phyloP scores from a whole-genome alignment of 140 eudicot genomes.

The Erigeron philadelphicus region DNA sequence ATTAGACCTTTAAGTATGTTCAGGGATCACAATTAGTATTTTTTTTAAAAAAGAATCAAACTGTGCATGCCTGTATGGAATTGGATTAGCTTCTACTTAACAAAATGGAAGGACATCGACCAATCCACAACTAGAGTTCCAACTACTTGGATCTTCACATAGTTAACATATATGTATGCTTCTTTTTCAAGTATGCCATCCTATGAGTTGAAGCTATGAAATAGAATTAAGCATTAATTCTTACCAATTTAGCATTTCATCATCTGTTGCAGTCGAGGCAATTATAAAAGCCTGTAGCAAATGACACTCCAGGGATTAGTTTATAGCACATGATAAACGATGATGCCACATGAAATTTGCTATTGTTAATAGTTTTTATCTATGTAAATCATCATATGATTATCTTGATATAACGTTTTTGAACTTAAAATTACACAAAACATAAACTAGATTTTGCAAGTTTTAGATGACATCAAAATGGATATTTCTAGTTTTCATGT shows the following conservation, averaged over 20 bases:
- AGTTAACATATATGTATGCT: not conserved
- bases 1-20: no score
- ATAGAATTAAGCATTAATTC: not conserved
- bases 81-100: no score
- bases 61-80: not conserved
- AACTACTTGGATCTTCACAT: not conserved
- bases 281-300: slow-evolving; percentile 68
- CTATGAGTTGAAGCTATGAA: not conserved
- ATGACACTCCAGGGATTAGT: slow-evolving; percentile 6
- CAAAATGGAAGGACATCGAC: no score
- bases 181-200: not conserved
- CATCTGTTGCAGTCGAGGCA: slow-evolving; percentile 69
- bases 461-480: not conserved
- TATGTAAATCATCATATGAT: not conserved
- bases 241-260: slow-evolving; percentile 75
- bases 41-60: not conserved
- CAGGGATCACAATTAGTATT: not conserved
- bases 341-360: not conserved
- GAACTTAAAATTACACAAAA: not conserved
- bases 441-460: not conserved
- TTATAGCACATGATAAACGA: not conserved
- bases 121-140: not conserved
- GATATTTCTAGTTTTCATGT: not conserved
- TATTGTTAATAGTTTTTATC: not conserved
- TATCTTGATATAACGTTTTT: not conserved